Percentiles rank a stretch among this genome's conserved stretches.
phyloP scores from a whole-genome alignment of 257 asterid species.

The Solanum virginianum region DNA sequence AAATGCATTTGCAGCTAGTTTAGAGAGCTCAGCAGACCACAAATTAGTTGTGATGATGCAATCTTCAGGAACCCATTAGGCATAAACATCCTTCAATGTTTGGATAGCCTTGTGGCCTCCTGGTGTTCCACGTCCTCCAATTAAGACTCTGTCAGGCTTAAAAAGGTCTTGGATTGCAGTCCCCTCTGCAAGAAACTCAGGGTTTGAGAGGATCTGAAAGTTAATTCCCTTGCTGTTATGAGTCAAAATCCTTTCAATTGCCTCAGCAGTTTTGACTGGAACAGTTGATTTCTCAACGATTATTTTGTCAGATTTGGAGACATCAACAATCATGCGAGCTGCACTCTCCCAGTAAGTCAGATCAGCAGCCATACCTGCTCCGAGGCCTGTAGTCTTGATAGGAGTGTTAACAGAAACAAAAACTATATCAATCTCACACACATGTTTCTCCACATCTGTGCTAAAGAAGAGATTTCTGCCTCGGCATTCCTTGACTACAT shows the following conservation, averaged over 20 bases:
- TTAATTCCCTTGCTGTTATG: constrained; percentile 46
- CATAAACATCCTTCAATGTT: constrained; percentile 1
- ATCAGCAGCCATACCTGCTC: constrained; percentile 58
- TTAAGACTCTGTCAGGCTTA: neutral
- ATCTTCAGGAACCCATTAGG: neutral
- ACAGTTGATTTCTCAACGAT: constrained; percentile 52
- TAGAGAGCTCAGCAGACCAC: constrained; percentile 9
- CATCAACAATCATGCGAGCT: constrained; percentile 54
- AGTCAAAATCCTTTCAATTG: constrained; percentile 45
- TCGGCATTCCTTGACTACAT: constrained; percentile 47
- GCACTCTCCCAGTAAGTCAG: constrained; percentile 60
- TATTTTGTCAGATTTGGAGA: constrained; percentile 37
- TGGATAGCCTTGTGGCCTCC: constrained; percentile 1
- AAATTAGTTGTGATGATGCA: constrained; percentile 1
- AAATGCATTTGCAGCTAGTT: neutral
- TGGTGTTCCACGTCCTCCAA: constrained; percentile 4
- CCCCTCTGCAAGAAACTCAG: constrained; percentile 53
- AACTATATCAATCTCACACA: constrained; percentile 38
- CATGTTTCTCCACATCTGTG: constrained; percentile 38
- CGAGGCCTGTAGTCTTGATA: constrained; percentile 44
- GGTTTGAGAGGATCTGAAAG: constrained; percentile 47
- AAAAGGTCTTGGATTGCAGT: constrained; percentile 4
- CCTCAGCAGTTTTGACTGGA: constrained; percentile 56
- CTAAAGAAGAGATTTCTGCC: constrained; percentile 58
- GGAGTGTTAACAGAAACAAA: constrained; percentile 56